Percentiles rank a stretch among this genome's conserved stretches.
These are phyloP conservation scores for Lentinula guzmanii DNA, from an alignment of 768 basidiomycete species.

Conservation along the genomic window DNA sequence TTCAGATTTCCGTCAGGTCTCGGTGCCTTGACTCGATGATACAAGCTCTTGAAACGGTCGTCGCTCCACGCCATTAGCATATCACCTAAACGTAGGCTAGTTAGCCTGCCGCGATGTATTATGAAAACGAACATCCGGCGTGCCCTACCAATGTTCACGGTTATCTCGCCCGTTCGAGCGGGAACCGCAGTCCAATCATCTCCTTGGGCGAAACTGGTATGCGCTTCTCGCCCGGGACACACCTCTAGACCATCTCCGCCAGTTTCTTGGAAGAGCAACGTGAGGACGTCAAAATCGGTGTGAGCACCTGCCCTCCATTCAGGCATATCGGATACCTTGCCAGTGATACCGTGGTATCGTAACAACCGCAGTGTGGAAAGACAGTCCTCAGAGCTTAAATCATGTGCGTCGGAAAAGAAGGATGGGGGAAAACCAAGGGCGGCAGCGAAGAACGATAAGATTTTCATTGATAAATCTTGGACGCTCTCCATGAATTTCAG, in stretches of 20 bases:
- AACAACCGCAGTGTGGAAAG: not conserved
- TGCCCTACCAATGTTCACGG: not conserved
- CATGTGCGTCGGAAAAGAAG: not conserved
- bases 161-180: not conserved
- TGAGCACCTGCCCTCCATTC: not conserved
- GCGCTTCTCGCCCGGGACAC: not conserved
- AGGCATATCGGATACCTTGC: not conserved
- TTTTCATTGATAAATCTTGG: not conserved
- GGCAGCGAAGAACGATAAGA: not conserved
- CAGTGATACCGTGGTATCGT: not conserved
- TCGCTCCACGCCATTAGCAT: constrained; percentile 6
- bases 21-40: not conserved
- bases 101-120: not conserved
- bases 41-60: constrained; percentile 3
- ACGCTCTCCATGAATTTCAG: not conserved
- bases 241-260: not conserved
- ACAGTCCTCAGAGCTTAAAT: not conserved
- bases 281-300: not conserved
- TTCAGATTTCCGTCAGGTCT: not conserved
- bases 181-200: not conserved
- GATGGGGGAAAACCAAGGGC: not conserved
- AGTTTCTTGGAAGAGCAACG: not conserved
- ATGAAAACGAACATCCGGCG: not conserved
- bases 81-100: not conserved
- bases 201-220: not conserved